These are phyloP conservation scores for Dipodascopsis uninucleata DNA, from an alignment of 805 yeast genomes.

Conservation along the genomic window DNA sequence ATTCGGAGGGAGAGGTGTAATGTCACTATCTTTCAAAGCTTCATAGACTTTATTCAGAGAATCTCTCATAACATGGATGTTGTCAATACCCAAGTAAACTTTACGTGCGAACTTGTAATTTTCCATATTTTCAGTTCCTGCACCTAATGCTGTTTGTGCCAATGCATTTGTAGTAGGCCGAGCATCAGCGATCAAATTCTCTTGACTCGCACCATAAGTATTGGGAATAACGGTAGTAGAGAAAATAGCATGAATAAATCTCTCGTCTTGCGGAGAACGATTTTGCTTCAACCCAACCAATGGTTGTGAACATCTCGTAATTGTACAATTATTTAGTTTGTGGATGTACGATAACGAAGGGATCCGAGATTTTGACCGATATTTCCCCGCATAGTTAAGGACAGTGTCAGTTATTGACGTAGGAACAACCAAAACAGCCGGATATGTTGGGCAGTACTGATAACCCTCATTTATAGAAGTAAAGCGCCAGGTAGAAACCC, in stretches of 20 bases:
- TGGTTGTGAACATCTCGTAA: constrained; percentile 90
- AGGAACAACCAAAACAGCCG: constrained; percentile 66
- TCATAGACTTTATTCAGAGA: constrained; percentile 62
- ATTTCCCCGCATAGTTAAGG: constrained; percentile 76
- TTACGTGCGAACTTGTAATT: constrained; percentile 69
- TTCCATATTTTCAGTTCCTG: constrained; percentile 94
- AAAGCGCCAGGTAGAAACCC: constrained; percentile 57
- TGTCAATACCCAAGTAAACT: constrained; percentile 84
- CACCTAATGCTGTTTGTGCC: constrained; percentile 96
- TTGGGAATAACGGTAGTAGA: constrained; percentile 46
- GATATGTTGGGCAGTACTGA: constrained; percentile 69
- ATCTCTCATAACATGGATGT: constrained; percentile 92
- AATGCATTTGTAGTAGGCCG: constrained; percentile 91
- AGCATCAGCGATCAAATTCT: constrained; percentile 80
- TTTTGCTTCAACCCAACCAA: constrained; percentile 83
- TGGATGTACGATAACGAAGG: constrained; percentile 81
- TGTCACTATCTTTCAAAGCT: constrained; percentile 65
- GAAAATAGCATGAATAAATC: constrained; percentile 69
- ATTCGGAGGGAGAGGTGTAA: constrained; percentile 49
- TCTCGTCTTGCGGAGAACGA: constrained; percentile 89
- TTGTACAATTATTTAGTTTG: constrained; percentile 55
- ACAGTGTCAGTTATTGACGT: constrained; percentile 74
- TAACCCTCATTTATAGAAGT: constrained; percentile 58
- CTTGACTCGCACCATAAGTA: constrained; percentile 38
- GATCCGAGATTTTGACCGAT: constrained; percentile 77